phyloP scores from a whole-genome alignment of 768 basidiomycete species.

The Coprinellus aureogranulatus region DNA sequence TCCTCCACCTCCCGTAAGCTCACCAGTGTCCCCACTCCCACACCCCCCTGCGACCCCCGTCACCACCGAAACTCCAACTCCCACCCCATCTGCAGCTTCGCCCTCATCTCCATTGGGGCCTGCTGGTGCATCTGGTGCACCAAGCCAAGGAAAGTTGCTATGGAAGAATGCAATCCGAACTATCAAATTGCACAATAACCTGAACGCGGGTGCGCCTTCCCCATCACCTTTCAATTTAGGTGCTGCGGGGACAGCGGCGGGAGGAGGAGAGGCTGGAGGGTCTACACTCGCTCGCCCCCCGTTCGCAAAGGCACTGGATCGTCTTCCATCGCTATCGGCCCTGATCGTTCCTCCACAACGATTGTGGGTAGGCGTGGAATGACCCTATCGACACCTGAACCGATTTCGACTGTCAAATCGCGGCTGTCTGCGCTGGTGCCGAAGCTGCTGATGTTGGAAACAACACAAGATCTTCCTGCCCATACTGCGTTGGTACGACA shows the following conservation, averaged over 20 bases:
- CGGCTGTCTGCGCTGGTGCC: slow-evolving; percentile 57
- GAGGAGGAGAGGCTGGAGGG: too few species aligned
- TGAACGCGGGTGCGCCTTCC: slow-evolving; percentile 5
- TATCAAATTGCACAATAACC: slow-evolving; percentile 37
- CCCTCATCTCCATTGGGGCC: not conserved
- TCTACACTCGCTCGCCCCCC: not conserved
- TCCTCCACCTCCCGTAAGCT: slow-evolving; percentile 16
- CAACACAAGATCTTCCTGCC: slow-evolving; percentile 59
- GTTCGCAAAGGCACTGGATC: slow-evolving; percentile 11
- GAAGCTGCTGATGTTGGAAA: slow-evolving; percentile 50
- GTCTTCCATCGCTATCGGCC: not conserved
- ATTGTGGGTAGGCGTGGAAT: not conserved
- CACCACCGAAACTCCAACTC: not conserved
- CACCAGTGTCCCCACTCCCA: slow-evolving; percentile 11
- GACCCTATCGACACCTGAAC: not conserved
- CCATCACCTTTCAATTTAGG: not conserved
- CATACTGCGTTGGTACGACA: slow-evolving; percentile 70
- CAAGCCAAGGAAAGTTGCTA: slow-evolving; percentile 36
- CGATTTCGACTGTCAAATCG: slow-evolving; percentile 26
- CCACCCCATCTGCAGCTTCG: not conserved
- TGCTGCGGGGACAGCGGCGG: not conserved
- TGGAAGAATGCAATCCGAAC: slow-evolving; percentile 45
- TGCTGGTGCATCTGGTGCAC: not conserved
- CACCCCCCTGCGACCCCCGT: too few species aligned
- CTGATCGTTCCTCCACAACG: not conserved